Base-by-base conservation (phyloP, 2,329 filamentous ascomycete species). In the Aspergillus piperis region DNA sequence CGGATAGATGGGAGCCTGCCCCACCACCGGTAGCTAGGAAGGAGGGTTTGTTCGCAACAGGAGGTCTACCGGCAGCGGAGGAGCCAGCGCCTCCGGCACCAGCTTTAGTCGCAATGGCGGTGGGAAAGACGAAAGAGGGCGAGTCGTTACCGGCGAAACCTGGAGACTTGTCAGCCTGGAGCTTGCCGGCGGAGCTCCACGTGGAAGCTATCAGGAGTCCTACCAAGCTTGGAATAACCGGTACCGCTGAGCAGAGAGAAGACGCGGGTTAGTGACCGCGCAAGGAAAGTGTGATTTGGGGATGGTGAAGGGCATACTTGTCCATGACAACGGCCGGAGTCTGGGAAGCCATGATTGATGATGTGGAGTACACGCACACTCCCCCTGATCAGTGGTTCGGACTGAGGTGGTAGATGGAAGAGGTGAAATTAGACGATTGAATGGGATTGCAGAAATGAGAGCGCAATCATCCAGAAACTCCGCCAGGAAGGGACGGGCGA, bases 281-380 rank as follows among this genome's bases (percentile, higher is more conserved):
- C 56, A 55, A 64, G 60, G 82, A 72, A 81, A 78, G 66, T 32
- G 54, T 17, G 54, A 51, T 60, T 44, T n/a, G n/a, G 50, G 13
- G 32, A 38, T 23, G 63, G 49, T 49, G 39, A 39, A 44, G 62
- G 68, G 86, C 92, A 82, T 89, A 97, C 95, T 99, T 99, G 95
- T 99, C 95, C 94, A 99, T 99, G 92, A 99, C 95, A 97, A 99
- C 95, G 91, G 95, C 95, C 73, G 95, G 95, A 77, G 95, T 98
- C 88, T 98, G 94, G 83, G 90, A 90, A 77, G 95, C 94, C 95
- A 99, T 99, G 65, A 72, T 76, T 72, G 62, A 62, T 60, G 60
- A 64, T 59, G 55, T 64, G 61, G 57, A 61, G 59, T 58, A 54
- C 62, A 60, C 61, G 56, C 64, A 63, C 57, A 56, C 59, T 62